Conservation (phyloP, 1,284 basidiomycete species). For the Abortiporus biennis region DNA sequence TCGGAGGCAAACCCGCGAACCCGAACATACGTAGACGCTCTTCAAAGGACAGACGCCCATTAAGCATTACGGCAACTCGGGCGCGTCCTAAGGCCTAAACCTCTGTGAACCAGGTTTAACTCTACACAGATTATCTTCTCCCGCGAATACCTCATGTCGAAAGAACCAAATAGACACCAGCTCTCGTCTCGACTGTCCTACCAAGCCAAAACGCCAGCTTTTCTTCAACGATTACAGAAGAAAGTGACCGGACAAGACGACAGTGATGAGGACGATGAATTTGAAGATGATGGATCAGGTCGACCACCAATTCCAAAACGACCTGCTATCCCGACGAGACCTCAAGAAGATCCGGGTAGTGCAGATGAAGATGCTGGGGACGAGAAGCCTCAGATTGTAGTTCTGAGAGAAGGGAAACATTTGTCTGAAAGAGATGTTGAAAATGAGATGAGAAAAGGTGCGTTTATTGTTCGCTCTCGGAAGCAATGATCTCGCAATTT, state of each 20-base stretch:
- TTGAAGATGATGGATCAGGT: slow-evolving; percentile 53
- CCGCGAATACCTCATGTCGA: slow-evolving; percentile 11
- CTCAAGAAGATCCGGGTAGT: slow-evolving; percentile 66
- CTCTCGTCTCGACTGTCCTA: slow-evolving; percentile 24
- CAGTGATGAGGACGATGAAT: slow-evolving; percentile 22
- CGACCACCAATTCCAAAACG: slow-evolving; percentile 70
- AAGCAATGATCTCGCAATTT: neutral
- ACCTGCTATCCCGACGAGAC: slow-evolving; percentile 66
- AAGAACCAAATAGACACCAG: slow-evolving; percentile 25
- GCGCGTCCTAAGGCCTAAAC: too few species aligned
- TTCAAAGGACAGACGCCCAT: too few species aligned
- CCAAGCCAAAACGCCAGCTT: slow-evolving; percentile 21
- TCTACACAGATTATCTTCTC: too few species aligned
- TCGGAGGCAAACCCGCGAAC: too few species aligned
- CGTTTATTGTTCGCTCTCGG: slow-evolving; percentile 16
- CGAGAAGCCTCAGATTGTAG: slow-evolving; percentile 82
- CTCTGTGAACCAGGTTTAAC: too few species aligned
- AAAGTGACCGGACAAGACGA: slow-evolving; percentile 14
- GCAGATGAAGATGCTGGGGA: slow-evolving; percentile 72
- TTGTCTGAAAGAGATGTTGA: slow-evolving; percentile 69
- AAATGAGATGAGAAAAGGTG: slow-evolving; percentile 72
- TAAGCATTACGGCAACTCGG: too few species aligned
- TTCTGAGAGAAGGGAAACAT: slow-evolving; percentile 81
- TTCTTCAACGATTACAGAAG: slow-evolving; percentile 22
- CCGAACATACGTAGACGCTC: too few species aligned